A percentile compares a stretch with the other conserved stretches of the same genome.
Evolutionary conservation across 495 filamentous ascomycete genomes (phyloP).

Genomic region (Penicillium manginii): DNA sequence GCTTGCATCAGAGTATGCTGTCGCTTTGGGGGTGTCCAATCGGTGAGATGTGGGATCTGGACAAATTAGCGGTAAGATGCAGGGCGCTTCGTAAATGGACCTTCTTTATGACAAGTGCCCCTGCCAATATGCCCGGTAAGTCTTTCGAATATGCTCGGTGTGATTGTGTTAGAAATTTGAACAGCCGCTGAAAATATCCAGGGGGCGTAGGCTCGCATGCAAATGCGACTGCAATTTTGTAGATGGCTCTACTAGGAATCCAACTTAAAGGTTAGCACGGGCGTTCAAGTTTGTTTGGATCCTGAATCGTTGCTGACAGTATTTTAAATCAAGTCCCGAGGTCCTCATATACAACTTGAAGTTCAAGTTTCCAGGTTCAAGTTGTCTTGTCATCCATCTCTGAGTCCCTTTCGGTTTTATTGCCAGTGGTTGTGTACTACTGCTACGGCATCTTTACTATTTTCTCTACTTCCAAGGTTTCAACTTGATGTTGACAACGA

Average conservation of each 20-base stretch:
- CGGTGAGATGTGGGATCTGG: constrained; percentile 65
- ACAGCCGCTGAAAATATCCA: constrained; percentile 6
- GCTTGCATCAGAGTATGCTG: constrained; percentile 65
- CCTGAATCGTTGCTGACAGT: not conserved
- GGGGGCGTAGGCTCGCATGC: constrained; percentile 30
- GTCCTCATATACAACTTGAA: no score
- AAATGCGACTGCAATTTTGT: constrained; percentile 55
- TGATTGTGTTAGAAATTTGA: not conserved
- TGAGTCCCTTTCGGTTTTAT: no score
- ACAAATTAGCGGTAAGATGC: constrained; percentile 51
- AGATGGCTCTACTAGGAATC: not conserved
- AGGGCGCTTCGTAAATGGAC: constrained; percentile 59
- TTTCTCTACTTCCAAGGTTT: no score
- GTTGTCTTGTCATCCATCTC: no score
- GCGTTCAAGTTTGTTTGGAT: not conserved
- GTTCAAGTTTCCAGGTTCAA: no score
- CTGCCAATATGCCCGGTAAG: constrained; percentile 57
- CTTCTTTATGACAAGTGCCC: constrained; percentile 68
- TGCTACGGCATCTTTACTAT: no score
- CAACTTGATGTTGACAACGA: no score
- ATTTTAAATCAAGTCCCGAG: no score
- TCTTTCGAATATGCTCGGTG: not conserved
- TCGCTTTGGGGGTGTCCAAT: constrained; percentile 66
- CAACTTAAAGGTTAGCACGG: no score
- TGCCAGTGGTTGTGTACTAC: no score